These are phyloP conservation scores for Effrenium voratum DNA, from an alignment of 73 alveolate genomes.

Conservation along the genomic window DNA sequence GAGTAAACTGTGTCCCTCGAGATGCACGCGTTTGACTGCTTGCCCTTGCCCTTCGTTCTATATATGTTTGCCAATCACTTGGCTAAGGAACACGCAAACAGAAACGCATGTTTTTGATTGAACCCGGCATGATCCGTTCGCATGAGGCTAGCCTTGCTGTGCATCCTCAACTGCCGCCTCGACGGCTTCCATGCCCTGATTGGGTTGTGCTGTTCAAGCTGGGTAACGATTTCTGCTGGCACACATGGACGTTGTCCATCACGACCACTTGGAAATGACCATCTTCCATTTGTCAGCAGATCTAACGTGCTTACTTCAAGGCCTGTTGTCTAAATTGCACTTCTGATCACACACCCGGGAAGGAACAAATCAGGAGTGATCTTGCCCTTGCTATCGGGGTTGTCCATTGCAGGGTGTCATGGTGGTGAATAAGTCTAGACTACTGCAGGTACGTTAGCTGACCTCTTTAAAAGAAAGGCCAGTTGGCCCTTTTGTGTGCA, in stretches of 20 bases:
- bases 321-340: background rate
- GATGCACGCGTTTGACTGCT: background rate
- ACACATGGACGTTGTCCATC: background rate
- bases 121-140: background rate
- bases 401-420: background rate
- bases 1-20: background rate
- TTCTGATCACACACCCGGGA: too few relatives aligned
- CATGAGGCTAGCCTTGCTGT: background rate
- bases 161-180: constrained; percentile 1
- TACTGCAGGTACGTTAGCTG: background rate
- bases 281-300: background rate
- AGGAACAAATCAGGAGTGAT: too few relatives aligned
- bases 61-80: background rate
- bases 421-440: background rate
- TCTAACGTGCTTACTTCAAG: background rate
- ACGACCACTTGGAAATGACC: background rate
- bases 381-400: background rate
- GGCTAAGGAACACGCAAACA: background rate
- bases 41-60: background rate
- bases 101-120: background rate
- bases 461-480: background rate
- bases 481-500: background rate
- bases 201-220: background rate
- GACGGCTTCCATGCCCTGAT: background rate
- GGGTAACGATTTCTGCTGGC: background rate